Conservation (phyloP, 164 flowering plant genomes). For the Macadamia tetraphylla region DNA sequence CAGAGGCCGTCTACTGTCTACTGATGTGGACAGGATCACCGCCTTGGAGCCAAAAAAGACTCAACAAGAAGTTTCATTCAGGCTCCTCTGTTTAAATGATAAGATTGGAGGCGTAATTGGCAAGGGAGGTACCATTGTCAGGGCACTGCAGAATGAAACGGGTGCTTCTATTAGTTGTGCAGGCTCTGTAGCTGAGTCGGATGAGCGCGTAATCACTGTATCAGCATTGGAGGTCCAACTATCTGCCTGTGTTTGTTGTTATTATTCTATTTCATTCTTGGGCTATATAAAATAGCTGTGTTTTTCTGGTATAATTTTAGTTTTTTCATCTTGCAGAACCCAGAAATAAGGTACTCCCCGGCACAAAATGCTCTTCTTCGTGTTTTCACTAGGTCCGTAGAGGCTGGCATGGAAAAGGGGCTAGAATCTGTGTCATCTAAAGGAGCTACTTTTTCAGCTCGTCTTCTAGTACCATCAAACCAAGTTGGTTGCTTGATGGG, state of each 20-base stretch:
- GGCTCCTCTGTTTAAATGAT: conserved; percentile 57
- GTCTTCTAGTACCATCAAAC: conserved; percentile 55
- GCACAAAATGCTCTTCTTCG: conserved; percentile 72
- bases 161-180: conserved; percentile 69
- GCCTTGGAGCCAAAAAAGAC: conserved; percentile 19
- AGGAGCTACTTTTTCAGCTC: conserved; percentile 42
- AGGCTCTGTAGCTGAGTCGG: conserved; percentile 44
- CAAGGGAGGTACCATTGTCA: conserved; percentile 66
- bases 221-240: conserved; percentile 71
- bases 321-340: conserved; percentile 34
- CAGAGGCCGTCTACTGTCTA: conserved; percentile 25
- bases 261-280: background rate
- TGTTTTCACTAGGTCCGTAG: conserved; percentile 57
- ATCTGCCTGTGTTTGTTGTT: background rate
- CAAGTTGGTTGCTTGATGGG: conserved; percentile 87
- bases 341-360: conserved; percentile 51
- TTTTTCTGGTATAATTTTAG: conserved; percentile 3
- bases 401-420: conserved; percentile 49
- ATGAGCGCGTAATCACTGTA: conserved; percentile 67
- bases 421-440: conserved; percentile 35
- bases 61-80: conserved; percentile 55
- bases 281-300: background rate
- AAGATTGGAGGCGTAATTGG: conserved; percentile 83
- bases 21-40: conserved; percentile 28
- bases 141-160: conserved; percentile 60